Conservation (phyloP, 805 yeast species). For the Sugiyamaella lignohabitans region DNA sequence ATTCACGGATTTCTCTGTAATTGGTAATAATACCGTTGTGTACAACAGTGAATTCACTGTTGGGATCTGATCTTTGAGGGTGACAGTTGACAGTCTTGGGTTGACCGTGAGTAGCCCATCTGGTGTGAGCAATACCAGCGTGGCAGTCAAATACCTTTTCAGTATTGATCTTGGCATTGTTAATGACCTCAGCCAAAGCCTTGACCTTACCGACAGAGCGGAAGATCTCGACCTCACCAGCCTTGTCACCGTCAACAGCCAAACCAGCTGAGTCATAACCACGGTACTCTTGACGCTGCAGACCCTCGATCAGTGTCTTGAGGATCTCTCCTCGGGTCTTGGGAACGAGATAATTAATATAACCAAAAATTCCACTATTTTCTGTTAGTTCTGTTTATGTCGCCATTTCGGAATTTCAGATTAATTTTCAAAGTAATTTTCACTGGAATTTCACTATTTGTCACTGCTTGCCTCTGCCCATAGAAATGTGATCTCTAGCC, state of each 20-base stretch:
- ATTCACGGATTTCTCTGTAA: conserved; percentile 81
- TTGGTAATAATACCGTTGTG: conserved; percentile 99
- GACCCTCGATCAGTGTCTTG: conserved; percentile 71
- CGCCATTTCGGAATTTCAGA: too few species aligned
- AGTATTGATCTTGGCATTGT: conserved; percentile 42
- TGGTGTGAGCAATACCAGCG: conserved; percentile 96
- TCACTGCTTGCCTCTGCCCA: too few species aligned
- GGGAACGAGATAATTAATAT: conserved; percentile 90
- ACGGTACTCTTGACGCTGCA: conserved; percentile 84
- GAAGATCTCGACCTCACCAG: conserved; percentile 63
- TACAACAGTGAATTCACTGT: conserved; percentile 81
- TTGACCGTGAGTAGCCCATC: conserved; percentile 99
- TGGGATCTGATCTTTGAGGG: conserved; percentile 86
- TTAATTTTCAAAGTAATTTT: too few species aligned
- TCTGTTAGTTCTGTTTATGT: neutral
- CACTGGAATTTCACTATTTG: too few species aligned
- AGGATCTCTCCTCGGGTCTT: conserved; percentile 88
- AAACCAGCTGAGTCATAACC: conserved; percentile 98
- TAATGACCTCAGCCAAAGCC: conserved; percentile 58
- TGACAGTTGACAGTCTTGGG: conserved; percentile 85
- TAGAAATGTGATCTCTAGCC: too few species aligned
- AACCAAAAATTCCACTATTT: conserved; percentile 92
- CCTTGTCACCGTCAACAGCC: conserved; percentile 85
- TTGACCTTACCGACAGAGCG: conserved; percentile 90
- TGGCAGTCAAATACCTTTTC: conserved; percentile 67